A percentile compares a stretch with the other conserved stretches of the same genome.
Evolutionary conservation across 2,329 filamentous ascomycete genomes (phyloP).

Genomic region (Didymella sp.): DNA sequence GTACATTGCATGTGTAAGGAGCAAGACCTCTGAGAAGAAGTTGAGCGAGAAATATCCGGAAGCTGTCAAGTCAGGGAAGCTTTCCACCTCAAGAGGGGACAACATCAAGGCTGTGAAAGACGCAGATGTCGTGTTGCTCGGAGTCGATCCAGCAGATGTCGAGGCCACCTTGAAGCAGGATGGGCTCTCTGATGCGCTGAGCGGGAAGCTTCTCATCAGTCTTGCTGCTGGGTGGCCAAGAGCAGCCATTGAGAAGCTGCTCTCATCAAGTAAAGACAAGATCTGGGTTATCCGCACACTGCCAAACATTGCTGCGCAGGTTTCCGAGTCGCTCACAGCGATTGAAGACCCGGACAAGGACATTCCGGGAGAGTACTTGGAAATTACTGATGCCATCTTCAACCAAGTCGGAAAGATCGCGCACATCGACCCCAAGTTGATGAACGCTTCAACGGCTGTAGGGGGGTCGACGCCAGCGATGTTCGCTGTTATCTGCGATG

Average conservation of each 20-base stretch:
- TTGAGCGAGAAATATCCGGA: conserved; percentile 44
- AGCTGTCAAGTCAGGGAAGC: conserved; percentile 33
- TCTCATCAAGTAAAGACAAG: conserved; percentile 22
- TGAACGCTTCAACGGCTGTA: conserved; percentile 41
- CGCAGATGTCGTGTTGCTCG: conserved; percentile 56
- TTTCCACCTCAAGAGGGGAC: conserved; percentile 47
- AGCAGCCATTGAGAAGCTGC: conserved; percentile 50
- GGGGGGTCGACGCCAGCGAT: conserved; percentile 44
- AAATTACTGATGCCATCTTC: conserved; percentile 34
- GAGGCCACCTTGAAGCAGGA: conserved; percentile 48
- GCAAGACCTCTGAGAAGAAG: conserved; percentile 46
- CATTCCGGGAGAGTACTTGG: conserved; percentile 24
- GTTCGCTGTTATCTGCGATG: conserved; percentile 43
- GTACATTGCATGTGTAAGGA: conserved; percentile 55
- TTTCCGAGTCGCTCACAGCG: conserved; percentile 53
- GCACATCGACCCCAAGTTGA: conserved; percentile 30
- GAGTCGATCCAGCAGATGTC: conserved; percentile 57
- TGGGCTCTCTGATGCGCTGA: conserved; percentile 50
- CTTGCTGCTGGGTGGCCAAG: conserved; percentile 60
- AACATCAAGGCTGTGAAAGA: conserved; percentile 46
- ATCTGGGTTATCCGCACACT: conserved; percentile 51
- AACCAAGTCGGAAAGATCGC: conserved; percentile 32
- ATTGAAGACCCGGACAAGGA: conserved; percentile 34
- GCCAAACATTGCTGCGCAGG: conserved; percentile 55
- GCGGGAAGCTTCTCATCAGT: conserved; percentile 59